These are phyloP conservation scores for Verbascum thapsus DNA, from an alignment of 257 asterid species.

Conservation along the genomic window DNA sequence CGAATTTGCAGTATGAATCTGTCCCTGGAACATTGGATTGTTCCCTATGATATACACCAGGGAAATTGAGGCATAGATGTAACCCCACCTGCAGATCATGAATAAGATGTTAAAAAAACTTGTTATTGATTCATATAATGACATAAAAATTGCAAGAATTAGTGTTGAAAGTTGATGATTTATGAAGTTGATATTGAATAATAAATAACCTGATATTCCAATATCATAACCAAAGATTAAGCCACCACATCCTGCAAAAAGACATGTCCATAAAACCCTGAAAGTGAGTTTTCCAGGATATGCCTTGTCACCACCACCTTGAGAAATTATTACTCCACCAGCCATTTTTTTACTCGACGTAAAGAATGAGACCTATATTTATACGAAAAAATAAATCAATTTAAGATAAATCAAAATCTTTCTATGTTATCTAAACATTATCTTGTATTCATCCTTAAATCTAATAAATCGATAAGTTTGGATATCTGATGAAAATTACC, in stretches of 20 bases:
- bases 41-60: slow-evolving; percentile 15
- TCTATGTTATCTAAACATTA: too few relatives aligned
- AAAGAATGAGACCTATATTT: background rate
- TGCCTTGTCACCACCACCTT: background rate
- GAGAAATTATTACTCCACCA: background rate
- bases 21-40: background rate
- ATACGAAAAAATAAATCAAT: background rate
- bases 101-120: too few relatives aligned
- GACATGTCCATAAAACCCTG: slow-evolving; percentile 2
- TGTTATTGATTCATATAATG: too few relatives aligned
- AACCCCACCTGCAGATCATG: slow-evolving; percentile 38
- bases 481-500: too few relatives aligned
- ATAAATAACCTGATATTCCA: slow-evolving; percentile 46
- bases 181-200: background rate
- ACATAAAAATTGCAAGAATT: too few relatives aligned
- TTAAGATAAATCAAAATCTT: too few relatives aligned
- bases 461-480: too few relatives aligned
- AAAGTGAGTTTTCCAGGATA: slow-evolving; percentile 30
- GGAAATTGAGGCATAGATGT: slow-evolving; percentile 49
- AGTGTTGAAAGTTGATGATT: background rate
- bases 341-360: background rate
- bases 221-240: slow-evolving; percentile 46
- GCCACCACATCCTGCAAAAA: slow-evolving; percentile 34
- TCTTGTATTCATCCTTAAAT: too few relatives aligned
- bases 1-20: slow-evolving; percentile 38